A percentile compares a stretch with the other conserved stretches of the same genome.
phyloP scores from a whole-genome alignment of 352 stramenopile genomes.

The Globisporangium polare region DNA sequence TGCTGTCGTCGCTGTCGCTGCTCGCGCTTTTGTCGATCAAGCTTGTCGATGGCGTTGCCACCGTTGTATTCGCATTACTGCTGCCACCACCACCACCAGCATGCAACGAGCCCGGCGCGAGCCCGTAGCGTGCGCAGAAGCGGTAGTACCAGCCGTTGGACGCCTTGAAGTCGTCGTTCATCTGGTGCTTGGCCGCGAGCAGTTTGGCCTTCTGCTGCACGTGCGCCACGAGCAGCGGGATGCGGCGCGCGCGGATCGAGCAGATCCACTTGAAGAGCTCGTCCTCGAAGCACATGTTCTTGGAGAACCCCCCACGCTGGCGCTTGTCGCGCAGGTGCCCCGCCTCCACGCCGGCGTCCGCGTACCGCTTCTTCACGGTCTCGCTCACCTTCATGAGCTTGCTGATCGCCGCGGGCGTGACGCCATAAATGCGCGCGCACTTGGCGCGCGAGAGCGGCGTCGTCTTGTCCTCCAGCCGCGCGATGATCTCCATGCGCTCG shows the following conservation, averaged over 20 bases:
- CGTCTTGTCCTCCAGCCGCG: constrained; percentile 50
- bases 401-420: constrained; percentile 69
- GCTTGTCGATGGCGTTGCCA: not conserved
- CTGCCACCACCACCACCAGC: constrained; percentile 8
- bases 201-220: constrained; percentile 59
- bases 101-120: constrained; percentile 34
- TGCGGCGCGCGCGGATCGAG: constrained; percentile 37
- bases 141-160: constrained; percentile 81
- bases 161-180: constrained; percentile 47
- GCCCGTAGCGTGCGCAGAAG: constrained; percentile 64
- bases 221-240: constrained; percentile 45
- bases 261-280: constrained; percentile 70
- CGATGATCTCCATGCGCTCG: constrained; percentile 76
- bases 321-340: constrained; percentile 37
- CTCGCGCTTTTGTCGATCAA: not conserved
- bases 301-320: constrained; percentile 63
- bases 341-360: constrained; percentile 33
- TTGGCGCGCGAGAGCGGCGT: constrained; percentile 48
- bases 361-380: constrained; percentile 67
- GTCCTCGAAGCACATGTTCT: constrained; percentile 52
- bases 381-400: constrained; percentile 76
- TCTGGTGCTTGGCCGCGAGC: constrained; percentile 32
- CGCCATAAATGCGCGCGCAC: constrained; percentile 58
- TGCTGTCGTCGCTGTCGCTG: not conserved
- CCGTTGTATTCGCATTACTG: not conserved